Evolutionary conservation across 2,329 filamentous ascomycete species (phyloP), one percentile per base, ranked within the genome.

Genomic region (Truncatella angustata): DNA sequence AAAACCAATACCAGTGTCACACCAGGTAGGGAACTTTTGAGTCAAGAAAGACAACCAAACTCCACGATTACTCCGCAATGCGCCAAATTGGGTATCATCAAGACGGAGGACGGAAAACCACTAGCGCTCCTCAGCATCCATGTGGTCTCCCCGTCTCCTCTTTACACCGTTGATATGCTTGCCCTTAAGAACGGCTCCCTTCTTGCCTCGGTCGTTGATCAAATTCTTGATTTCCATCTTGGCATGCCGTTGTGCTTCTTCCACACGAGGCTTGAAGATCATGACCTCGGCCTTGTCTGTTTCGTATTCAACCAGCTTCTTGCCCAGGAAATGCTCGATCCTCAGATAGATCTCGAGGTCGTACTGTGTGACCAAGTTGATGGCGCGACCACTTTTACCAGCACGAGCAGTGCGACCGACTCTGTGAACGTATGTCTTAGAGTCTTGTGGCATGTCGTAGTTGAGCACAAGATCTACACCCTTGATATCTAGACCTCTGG

Each of bases 401-500:
- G 91, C 91, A 70, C 91, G 84, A 0, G 91, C 91, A 1, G 91
- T 96, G 60, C 91, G 87, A 18, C 91, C 91, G 1, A 96, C 91
- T 49, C 91, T 82, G 70, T 96, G 91, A 28, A 96, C 88, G 62
- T 96, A 96, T 0, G 91, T 96, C 71, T 96, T 95, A 61, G 84
- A 89, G 70, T 95, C 90, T 24, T 85, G 81, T 0, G 91, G 90
- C 2, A 96, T 73, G 63, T 96, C 91, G 59, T 86, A 89, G 71
- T 96, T 96, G 58, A 96, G 69, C 2, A 97, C 90, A 0, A 93
- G 74, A 58, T 96, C 91, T 11, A 97, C 91, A n/a, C 84, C 87
- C 11, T 91, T 91, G 43, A 97, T 96, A 75, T 97, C 92, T 5
- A 97, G 78, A 78, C 92, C 93, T 67, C 92, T 86, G 1, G 92